Conservation (phyloP, 108 stramenopile species). For the Fragilariopsis cylindrus region DNA sequence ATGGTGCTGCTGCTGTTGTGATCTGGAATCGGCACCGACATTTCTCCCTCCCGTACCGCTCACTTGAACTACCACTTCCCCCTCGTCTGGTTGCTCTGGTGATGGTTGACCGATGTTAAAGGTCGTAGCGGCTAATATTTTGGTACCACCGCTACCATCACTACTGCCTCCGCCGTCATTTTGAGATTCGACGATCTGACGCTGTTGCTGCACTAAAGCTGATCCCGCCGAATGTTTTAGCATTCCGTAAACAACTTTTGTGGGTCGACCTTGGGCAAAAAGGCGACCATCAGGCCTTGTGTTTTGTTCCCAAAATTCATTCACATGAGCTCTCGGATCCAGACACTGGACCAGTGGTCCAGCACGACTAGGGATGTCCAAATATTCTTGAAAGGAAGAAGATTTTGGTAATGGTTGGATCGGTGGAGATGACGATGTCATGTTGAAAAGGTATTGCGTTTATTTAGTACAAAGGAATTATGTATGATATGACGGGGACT, state of each 20-base stretch:
- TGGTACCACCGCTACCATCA: slow-evolving; percentile 34
- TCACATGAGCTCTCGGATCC: slow-evolving; percentile 49
- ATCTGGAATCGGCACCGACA: slow-evolving; percentile 11
- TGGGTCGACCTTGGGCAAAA: slow-evolving; percentile 50
- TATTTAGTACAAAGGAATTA: too few relatives aligned
- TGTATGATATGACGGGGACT: too few relatives aligned
- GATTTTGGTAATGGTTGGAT: not conserved
- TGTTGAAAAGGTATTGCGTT: too few relatives aligned
- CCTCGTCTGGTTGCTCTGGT: slow-evolving; percentile 44
- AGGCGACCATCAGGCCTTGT: slow-evolving; percentile 75
- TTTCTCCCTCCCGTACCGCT: slow-evolving; percentile 23
- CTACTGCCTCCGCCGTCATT: not conserved
- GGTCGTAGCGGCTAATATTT: slow-evolving; percentile 62
- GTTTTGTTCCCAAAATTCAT: slow-evolving; percentile 50
- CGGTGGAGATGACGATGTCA: not conserved
- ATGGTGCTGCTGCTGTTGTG: slow-evolving; percentile 7
- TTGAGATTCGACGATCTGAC: slow-evolving; percentile 1
- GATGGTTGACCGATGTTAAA: slow-evolving; percentile 69
- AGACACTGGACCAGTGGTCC: slow-evolving; percentile 13
- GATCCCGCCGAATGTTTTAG: slow-evolving; percentile 66
- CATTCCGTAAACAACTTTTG: slow-evolving; percentile 47
- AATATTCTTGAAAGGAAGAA: slow-evolving; percentile 9
- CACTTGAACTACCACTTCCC: slow-evolving; percentile 54
- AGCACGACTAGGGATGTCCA: slow-evolving; percentile 19
- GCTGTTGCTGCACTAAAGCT: slow-evolving; percentile 49